Conservation (phyloP, 2,329 filamentous ascomycete genomes). For the Venturia nashicola region DNA sequence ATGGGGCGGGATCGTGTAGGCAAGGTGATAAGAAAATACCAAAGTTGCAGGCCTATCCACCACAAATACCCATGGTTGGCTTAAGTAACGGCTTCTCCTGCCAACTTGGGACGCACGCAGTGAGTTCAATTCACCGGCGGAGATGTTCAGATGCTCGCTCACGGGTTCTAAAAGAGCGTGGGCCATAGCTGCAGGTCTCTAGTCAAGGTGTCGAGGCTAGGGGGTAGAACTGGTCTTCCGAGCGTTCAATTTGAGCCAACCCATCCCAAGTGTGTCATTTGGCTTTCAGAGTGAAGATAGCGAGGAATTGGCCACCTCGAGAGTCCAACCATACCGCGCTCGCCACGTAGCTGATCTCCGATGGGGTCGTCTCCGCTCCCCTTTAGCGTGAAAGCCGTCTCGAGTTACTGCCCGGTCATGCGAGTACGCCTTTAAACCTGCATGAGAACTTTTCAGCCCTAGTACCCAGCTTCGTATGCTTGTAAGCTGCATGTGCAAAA, state of each 20-base stretch:
- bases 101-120: neutral
- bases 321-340: slow-evolving; percentile 29
- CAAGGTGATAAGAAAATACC: neutral
- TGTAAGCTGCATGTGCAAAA: slow-evolving; percentile 25
- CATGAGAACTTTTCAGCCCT: slow-evolving; percentile 30
- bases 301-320: slow-evolving; percentile 11
- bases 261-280: slow-evolving; percentile 1
- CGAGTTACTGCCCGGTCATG: slow-evolving; percentile 32
- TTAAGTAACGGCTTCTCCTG: neutral
- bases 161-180: neutral
- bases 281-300: neutral
- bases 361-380: slow-evolving; percentile 32
- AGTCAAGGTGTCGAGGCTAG: neutral
- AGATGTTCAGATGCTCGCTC: neutral
- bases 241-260: neutral
- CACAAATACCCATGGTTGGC: neutral
- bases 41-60: neutral
- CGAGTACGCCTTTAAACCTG: slow-evolving; percentile 30
- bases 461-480: slow-evolving; percentile 24
- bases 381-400: slow-evolving; percentile 31
- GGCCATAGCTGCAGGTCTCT: neutral
- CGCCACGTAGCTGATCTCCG: slow-evolving; percentile 42
- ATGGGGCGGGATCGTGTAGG: neutral
- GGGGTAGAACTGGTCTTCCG: neutral
- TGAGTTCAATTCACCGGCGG: slow-evolving; percentile 1